Base-by-base conservation (phyloP, 352 stramenopile genomes). In the Globisporangium megalacanthum region DNA sequence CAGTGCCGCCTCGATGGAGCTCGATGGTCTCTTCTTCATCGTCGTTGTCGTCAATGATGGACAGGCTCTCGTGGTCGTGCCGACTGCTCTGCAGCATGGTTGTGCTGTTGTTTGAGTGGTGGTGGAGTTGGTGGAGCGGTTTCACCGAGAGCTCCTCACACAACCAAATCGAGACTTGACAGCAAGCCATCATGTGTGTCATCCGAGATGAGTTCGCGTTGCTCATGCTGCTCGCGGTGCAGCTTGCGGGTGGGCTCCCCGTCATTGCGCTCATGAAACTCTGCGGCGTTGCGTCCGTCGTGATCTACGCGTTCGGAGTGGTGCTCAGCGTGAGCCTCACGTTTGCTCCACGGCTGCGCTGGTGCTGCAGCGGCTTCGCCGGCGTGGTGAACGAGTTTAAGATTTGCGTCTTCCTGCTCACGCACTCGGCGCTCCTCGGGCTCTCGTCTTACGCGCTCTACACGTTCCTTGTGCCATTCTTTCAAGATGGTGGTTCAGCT, bases 221-320 rank as follows among this genome's bases (percentile, higher is more conserved):
- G 31, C 59, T 81, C 42, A 57, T 42, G 31, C 68, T 81, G 69
- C 65, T 81, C 29, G 42, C 68, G 33, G 48, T 76, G 15, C 68
- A 81, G 52, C 64, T 72, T 37, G 54, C 76, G 19, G 64, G 63
- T 25, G 72, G 72, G 0, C 60, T 81, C 20, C 72, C 72, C 9
- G 60, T 81, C 17, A 75, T 81, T 64, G 72, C 72, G 60, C 62
- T 81, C 35, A 81, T 76, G 72, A 70, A 73, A 62, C 48, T 78
- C 14, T 77, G 69, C 33, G 69, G 72, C 35, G 59, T 72, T n/a
- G 41, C 62, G 0, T 81, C 68, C 45, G 64, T 61, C 20, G 50
- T 73, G 50, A 36, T 81, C 14, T 78, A 66, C 53, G 41, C 50
- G 29, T 70, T 78, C 35, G 72, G 69, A 48, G 60, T 70, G 6